These are phyloP conservation scores for Ceratocystiopsis minuta DNA, from an alignment of 2,329 filamentous ascomycete genomes.

Conservation along the genomic window DNA sequence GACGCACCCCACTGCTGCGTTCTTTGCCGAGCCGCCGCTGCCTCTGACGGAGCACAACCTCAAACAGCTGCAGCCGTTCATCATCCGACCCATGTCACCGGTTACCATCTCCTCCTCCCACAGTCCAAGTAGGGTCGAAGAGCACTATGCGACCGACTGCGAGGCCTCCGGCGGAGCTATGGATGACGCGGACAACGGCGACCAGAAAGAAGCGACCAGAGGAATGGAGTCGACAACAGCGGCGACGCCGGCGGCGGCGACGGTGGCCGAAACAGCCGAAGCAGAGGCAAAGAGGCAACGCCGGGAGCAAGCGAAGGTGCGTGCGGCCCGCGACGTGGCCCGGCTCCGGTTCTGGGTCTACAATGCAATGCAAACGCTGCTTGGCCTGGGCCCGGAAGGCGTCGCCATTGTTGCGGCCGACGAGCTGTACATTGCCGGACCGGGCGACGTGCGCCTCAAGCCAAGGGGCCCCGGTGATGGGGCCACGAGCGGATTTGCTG, in stretches of 20 bases:
- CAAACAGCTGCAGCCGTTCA: conserved; percentile 3
- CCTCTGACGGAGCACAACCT: conserved; percentile 6
- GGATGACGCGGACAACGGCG: not conserved
- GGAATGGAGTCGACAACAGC: too few species aligned
- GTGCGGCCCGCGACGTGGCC: not conserved
- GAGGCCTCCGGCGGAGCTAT: not conserved
- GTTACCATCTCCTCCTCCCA: conserved; percentile 4
- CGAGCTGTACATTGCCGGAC: conserved; percentile 6
- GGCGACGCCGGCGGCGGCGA: too few species aligned
- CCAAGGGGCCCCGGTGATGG: too few species aligned
- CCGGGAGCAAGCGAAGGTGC: too few species aligned
- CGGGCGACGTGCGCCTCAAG: conserved; percentile 3
- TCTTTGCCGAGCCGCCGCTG: not conserved
- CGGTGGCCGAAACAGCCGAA: not conserved
- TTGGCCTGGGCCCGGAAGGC: conserved; percentile 4
- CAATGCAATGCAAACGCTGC: conserved; percentile 5
- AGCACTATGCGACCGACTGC: too few species aligned
- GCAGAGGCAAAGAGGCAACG: not conserved
- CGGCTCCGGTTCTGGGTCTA: conserved; percentile 4
- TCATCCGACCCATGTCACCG: conserved; percentile 6
- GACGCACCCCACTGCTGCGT: too few species aligned
- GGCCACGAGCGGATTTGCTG: too few species aligned
- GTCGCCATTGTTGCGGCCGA: conserved; percentile 1
- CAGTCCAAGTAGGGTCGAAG: too few species aligned
- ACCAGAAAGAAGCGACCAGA: too few species aligned